These are phyloP conservation scores for Apiotrichum mycotoxinovorans DNA, from an alignment of 1,284 basidiomycete genomes.

Conservation along the genomic window DNA sequence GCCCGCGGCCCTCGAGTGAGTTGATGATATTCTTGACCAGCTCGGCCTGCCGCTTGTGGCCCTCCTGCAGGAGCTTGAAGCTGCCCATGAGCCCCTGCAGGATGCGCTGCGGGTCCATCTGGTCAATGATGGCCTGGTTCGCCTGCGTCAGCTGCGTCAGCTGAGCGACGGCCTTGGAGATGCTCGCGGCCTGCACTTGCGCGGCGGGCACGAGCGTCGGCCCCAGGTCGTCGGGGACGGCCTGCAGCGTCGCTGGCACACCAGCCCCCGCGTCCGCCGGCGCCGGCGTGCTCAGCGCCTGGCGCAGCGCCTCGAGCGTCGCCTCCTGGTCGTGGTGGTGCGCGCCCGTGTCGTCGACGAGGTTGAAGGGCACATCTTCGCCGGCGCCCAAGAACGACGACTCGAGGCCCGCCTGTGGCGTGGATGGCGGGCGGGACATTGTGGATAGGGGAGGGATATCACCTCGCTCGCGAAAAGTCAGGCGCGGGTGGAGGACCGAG, in stretches of 20 bases:
- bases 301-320: constrained; percentile 35
- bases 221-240: background rate
- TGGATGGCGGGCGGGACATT: background rate
- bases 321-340: constrained; percentile 29
- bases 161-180: constrained; percentile 23
- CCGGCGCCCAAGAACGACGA: constrained; percentile 9
- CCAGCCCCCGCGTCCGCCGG: background rate
- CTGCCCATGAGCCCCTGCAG: constrained; percentile 32
- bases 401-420: constrained; percentile 1
- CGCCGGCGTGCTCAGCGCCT: constrained; percentile 24
- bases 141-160: constrained; percentile 26
- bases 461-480: background rate
- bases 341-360: constrained; percentile 14
- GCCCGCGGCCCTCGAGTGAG: constrained; percentile 16
- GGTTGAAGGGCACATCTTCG: constrained; percentile 19
- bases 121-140: constrained; percentile 29
- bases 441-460: background rate
- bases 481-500: background rate
- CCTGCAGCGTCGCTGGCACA: constrained; percentile 1
- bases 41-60: constrained; percentile 33
- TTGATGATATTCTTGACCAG: constrained; percentile 30
- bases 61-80: constrained; percentile 31
- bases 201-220: constrained; percentile 18
- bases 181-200: constrained; percentile 21
- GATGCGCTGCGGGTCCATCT: constrained; percentile 28